A percentile compares a stretch with the other conserved stretches of the same genome.
Conservation (phyloP, 768 basidiomycete species). For the Cubamyces lactineus region DNA sequence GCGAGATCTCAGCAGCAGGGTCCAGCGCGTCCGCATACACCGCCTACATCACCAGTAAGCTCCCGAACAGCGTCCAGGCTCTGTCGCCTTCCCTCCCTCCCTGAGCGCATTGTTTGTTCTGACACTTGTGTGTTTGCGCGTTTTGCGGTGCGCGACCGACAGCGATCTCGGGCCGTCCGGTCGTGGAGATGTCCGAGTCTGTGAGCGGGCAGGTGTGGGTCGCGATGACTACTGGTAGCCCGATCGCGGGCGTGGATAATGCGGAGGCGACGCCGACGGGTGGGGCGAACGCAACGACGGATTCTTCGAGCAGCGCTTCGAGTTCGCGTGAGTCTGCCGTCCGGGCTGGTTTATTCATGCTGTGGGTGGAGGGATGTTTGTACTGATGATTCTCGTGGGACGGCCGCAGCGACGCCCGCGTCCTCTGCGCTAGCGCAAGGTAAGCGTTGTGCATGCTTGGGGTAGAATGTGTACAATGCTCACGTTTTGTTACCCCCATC, state of each 20-base stretch:
- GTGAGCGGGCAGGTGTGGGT: neutral
- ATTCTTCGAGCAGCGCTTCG: too few species aligned
- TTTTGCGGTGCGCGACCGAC: neutral
- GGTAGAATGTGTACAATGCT: too few species aligned
- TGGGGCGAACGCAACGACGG: too few species aligned
- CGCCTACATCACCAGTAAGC: slow-evolving; percentile 3
- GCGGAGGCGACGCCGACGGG: neutral
- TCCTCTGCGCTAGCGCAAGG: too few species aligned
- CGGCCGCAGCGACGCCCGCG: too few species aligned
- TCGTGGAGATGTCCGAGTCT: slow-evolving; percentile 7
- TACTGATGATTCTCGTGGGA: too few species aligned
- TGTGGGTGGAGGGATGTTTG: neutral
- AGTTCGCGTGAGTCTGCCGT: neutral
- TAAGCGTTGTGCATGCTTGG: too few species aligned
- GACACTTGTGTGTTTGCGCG: too few species aligned
- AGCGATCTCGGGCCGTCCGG: slow-evolving; percentile 8
- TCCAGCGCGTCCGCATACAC: neutral
- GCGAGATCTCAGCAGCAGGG: slow-evolving; percentile 3
- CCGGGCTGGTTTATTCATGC: neutral
- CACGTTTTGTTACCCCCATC: too few species aligned
- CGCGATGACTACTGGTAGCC: neutral
- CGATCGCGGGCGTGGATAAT: neutral
- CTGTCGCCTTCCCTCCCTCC: too few species aligned
- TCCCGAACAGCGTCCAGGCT: too few species aligned
- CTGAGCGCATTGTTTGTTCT: too few species aligned